Percentiles rank a stretch among this genome's conserved stretches.
phyloP scores from a whole-genome alignment of 1,139 yeast species.

The Kodamaea plutei region DNA sequence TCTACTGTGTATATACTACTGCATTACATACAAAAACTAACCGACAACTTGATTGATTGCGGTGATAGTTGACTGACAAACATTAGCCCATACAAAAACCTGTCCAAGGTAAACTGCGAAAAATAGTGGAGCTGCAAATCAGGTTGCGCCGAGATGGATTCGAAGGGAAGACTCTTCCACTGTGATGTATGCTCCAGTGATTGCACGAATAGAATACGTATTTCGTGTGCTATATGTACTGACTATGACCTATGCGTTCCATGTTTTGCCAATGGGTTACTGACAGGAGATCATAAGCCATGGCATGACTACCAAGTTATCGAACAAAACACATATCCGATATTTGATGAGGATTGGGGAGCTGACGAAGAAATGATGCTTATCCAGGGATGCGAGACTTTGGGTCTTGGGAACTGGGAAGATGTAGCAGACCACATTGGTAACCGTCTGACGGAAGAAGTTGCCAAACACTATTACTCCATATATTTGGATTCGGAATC shows the following conservation, averaged over 20 bases:
- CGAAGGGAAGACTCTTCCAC: conserved; percentile 56
- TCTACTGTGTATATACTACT: no score
- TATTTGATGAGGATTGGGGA: conserved; percentile 90
- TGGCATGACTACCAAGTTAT: conserved; percentile 90
- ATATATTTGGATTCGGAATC: conserved; percentile 63
- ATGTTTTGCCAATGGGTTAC: conserved; percentile 82
- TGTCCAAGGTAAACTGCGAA: no score
- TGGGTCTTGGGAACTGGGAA: conserved; percentile 96
- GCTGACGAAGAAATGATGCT: conserved; percentile 92
- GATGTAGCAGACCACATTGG: conserved; percentile 95
- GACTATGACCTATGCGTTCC: conserved; percentile 97
- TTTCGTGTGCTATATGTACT: conserved; percentile 85
- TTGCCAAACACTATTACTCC: conserved; percentile 71
- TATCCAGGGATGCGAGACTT: conserved; percentile 86
- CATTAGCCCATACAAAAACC: neutral
- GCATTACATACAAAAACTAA: no score
- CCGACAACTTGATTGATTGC: neutral
- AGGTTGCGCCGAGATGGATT: conserved; percentile 21
- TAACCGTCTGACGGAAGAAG: conserved; percentile 87
- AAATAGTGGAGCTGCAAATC: neutral
- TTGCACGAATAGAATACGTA: conserved; percentile 86
- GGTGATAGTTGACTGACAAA: neutral
- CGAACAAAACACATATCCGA: conserved; percentile 94
- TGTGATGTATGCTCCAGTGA: conserved; percentile 96
- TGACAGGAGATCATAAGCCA: conserved; percentile 85